Percentiles rank a stretch among this genome's conserved stretches.
Conservation (phyloP, 2,329 filamentous ascomycete species). For the Didymella segeticola region DNA sequence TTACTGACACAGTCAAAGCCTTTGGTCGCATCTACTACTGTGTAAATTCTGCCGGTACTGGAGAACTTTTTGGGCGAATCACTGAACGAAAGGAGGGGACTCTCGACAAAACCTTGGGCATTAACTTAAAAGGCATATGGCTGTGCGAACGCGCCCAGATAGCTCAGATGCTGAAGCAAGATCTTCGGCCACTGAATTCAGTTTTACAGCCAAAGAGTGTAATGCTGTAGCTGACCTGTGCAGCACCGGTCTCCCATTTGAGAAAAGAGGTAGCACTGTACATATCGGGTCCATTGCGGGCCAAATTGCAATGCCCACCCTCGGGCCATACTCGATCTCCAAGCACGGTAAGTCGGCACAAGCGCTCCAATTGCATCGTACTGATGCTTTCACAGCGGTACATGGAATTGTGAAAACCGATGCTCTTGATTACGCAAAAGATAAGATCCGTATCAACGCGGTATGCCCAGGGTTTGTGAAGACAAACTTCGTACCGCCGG, state of each 20-base stretch:
- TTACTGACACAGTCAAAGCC: background rate
- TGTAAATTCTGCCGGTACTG: background rate
- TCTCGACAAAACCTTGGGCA: background rate
- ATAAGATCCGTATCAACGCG: background rate
- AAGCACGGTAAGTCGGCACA: background rate
- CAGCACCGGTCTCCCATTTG: background rate
- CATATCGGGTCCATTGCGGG: background rate
- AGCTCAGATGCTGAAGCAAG: background rate
- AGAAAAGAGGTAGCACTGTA: background rate
- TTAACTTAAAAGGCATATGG: background rate
- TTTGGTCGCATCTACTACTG: background rate
- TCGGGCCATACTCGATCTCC: background rate
- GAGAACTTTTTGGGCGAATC: background rate
- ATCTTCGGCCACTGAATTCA: background rate
- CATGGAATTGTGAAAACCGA: background rate
- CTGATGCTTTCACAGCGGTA: too few species aligned
- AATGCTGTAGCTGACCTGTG: background rate
- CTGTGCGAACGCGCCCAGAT: background rate
- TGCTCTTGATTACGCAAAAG: background rate
- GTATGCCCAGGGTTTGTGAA: background rate
- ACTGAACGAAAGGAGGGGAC: background rate
- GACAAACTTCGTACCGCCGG: background rate
- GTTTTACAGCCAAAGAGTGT: too few species aligned
- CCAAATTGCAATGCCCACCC: background rate
- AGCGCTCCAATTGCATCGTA: background rate